A percentile compares a stretch with the other conserved stretches of the same genome.
Evolutionary conservation across 1,284 basidiomycete species (phyloP).

Genomic region (Trametes versicolor): DNA sequence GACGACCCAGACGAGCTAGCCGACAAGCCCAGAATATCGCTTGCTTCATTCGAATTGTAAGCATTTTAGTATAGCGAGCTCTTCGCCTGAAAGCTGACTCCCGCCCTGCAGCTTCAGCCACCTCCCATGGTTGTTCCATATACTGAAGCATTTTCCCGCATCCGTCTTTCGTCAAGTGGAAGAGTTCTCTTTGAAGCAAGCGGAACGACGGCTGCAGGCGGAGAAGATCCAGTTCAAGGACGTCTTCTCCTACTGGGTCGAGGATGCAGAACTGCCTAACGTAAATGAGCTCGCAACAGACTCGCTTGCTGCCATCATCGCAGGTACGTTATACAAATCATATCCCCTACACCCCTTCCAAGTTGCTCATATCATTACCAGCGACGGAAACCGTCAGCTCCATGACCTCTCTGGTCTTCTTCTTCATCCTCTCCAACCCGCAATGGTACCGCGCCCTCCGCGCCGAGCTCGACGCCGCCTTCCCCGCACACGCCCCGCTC

Average conservation of each 20-base stretch:
- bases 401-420: conserved; percentile 8
- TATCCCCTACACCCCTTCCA: too few species aligned
- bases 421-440: conserved; percentile 10
- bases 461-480: not conserved
- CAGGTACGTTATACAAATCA: not conserved
- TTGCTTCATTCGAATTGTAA: conserved; percentile 5
- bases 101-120: conserved; percentile 3
- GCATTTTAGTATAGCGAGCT: not conserved
- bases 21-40: not conserved
- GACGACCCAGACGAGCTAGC: conserved; percentile 5
- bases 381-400: conserved; percentile 7
- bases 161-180: conserved; percentile 1
- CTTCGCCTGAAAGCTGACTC: not conserved
- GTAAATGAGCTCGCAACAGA: conserved; percentile 7
- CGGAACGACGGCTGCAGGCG: not conserved
- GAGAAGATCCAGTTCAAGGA: conserved; percentile 11
- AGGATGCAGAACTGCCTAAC: conserved; percentile 1
- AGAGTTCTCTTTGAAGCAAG: conserved; percentile 4
- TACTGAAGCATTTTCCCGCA: not conserved
- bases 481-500: conserved; percentile 1
- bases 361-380: not conserved
- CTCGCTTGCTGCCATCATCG: not conserved
- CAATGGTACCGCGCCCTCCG: not conserved
- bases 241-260: conserved; percentile 8
- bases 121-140: conserved; percentile 9